Conservation (phyloP, 2,329 filamentous ascomycete genomes). For the Calonectria crousiana region DNA sequence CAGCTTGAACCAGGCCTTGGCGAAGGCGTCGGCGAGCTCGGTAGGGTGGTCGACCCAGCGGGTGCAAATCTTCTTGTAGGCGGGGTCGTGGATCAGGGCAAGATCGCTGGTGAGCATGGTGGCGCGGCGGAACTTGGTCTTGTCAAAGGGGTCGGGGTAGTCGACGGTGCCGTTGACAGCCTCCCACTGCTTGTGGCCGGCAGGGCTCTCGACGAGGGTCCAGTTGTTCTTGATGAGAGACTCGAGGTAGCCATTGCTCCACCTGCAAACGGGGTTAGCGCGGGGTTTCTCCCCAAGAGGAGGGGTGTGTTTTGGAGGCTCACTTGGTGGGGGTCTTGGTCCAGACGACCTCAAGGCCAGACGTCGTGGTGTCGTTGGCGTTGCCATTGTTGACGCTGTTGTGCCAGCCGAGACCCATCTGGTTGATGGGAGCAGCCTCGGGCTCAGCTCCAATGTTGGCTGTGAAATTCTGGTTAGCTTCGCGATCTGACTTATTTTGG, state of each 20-base stretch:
- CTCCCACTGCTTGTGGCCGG: slow-evolving; percentile 81
- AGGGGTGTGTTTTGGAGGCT: background rate
- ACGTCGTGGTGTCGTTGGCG: slow-evolving; percentile 80
- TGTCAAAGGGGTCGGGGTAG: slow-evolving; percentile 79
- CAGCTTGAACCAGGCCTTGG: slow-evolving; percentile 86
- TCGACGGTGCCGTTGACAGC: slow-evolving; percentile 77
- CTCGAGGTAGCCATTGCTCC: slow-evolving; percentile 80
- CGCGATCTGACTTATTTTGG: background rate
- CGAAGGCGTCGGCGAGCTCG: slow-evolving; percentile 76
- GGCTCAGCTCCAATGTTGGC: slow-evolving; percentile 76
- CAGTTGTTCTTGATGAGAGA: slow-evolving; percentile 85
- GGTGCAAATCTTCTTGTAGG: slow-evolving; percentile 81
- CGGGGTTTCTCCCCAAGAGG: background rate
- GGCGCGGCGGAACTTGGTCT: slow-evolving; percentile 79
- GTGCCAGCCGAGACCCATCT: slow-evolving; percentile 80
- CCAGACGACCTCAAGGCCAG: slow-evolving; percentile 84
- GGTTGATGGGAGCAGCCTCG: slow-evolving; percentile 71
- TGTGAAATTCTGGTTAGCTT: background rate
- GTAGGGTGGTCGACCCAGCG: slow-evolving; percentile 77
- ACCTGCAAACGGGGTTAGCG: slow-evolving; percentile 49
- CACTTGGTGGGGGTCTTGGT: slow-evolving; percentile 77
- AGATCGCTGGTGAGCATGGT: slow-evolving; percentile 83
- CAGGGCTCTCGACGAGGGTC: slow-evolving; percentile 81
- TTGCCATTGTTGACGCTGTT: slow-evolving; percentile 75
- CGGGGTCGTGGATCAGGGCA: slow-evolving; percentile 77